These are phyloP conservation scores for Cymbopogon citratus DNA, from an alignment of 176 grass and related monocot genomes.

Conservation along the genomic window DNA sequence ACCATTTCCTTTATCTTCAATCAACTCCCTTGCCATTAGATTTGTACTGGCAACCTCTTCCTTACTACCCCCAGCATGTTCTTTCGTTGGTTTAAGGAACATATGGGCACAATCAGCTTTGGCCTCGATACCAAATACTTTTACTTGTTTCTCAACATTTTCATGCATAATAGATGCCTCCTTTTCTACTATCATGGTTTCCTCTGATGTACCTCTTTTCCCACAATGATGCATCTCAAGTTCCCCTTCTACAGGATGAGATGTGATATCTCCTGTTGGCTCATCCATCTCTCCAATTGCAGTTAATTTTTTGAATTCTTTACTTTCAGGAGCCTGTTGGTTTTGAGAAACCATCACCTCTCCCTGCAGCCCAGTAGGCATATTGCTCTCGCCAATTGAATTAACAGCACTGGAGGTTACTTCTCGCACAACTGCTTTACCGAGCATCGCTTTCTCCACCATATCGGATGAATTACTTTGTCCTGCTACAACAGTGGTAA, in stretches of 20 bases:
- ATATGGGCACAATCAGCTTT: constrained; percentile 11
- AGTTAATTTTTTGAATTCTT: constrained; percentile 15
- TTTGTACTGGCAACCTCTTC: constrained; percentile 28
- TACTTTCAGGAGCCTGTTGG: constrained; percentile 19
- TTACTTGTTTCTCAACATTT: constrained; percentile 23
- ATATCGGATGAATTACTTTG: background rate
- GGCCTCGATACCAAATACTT: constrained; percentile 24
- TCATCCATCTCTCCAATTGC: constrained; percentile 19
- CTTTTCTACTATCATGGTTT: constrained; percentile 26
- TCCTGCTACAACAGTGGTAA: constrained; percentile 1
- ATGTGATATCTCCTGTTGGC: background rate
- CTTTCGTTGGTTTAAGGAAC: constrained; percentile 23
- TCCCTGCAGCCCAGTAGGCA: constrained; percentile 27
- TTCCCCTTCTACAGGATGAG: constrained; percentile 21
- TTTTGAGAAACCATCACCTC: constrained; percentile 15
- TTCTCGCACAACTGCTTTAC: constrained; percentile 9
- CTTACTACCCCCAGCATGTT: constrained; percentile 35
- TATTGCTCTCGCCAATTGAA: constrained; percentile 27
- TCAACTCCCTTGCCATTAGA: constrained; percentile 34
- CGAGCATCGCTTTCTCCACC: background rate
- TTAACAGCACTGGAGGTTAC: constrained; percentile 5
- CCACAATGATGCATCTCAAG: background rate
- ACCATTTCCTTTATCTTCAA: constrained; percentile 67
- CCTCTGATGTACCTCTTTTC: constrained; percentile 6
- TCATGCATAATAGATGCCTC: constrained; percentile 20